A percentile compares a stretch with the other conserved stretches of the same genome.
Conservation (phyloP, 192 early-diverging fungal genomes). For the Coemansia sp. region DNA sequence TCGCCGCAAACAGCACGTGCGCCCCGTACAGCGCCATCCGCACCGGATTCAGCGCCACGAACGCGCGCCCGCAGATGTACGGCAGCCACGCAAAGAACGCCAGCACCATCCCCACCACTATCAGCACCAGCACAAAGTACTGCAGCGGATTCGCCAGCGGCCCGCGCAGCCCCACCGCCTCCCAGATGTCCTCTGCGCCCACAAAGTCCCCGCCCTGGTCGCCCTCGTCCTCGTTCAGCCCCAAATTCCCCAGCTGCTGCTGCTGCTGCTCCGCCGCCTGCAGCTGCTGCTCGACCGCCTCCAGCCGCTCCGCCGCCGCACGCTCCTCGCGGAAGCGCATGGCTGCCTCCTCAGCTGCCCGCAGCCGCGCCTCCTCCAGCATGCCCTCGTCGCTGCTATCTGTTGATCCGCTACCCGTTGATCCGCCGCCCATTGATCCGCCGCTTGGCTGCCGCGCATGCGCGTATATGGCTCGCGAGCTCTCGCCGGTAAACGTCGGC, state of each 20-base stretch:
- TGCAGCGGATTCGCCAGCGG: slow-evolving; percentile 75
- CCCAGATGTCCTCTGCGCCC: slow-evolving; percentile 73
- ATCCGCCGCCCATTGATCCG: not conserved
- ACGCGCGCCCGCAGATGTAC: slow-evolving; percentile 47
- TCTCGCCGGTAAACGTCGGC: slow-evolving; percentile 32
- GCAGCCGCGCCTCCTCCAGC: slow-evolving; percentile 1
- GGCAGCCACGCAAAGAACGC: slow-evolving; percentile 74
- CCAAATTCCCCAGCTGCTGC: not conserved
- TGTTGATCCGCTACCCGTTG: not conserved
- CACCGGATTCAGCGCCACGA: slow-evolving; percentile 35
- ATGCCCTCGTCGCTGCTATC: not conserved
- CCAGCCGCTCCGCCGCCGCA: not conserved
- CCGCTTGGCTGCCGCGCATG: not conserved
- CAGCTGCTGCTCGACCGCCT: not conserved
- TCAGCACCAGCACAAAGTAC: slow-evolving; percentile 75
- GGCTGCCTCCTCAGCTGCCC: slow-evolving; percentile 2
- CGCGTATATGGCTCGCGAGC: slow-evolving; percentile 23
- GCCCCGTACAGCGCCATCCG: slow-evolving; percentile 60
- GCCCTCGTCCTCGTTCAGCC: slow-evolving; percentile 21
- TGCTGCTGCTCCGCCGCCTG: not conserved
- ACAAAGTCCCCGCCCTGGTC: slow-evolving; percentile 58
- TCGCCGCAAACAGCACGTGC: slow-evolving; percentile 63
- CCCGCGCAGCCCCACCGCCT: slow-evolving; percentile 89
- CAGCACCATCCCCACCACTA: slow-evolving; percentile 71
- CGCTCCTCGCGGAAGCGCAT: slow-evolving; percentile 4